phyloP scores from a whole-genome alignment of 23 red algal species.

The Gracilaria domingensis region DNA sequence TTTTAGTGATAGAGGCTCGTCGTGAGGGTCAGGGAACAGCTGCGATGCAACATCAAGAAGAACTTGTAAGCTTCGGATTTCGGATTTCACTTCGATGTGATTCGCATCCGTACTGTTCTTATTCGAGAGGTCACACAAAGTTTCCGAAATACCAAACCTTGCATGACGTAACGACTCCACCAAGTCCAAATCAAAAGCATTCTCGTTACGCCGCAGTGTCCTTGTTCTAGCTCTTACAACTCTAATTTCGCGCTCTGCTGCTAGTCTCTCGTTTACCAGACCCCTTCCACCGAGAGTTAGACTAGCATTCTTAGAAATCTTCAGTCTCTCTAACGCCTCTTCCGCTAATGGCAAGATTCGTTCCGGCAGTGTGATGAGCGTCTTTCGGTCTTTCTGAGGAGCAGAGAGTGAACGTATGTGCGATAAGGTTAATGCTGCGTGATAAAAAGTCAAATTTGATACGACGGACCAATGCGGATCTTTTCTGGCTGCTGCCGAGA shows the following conservation, averaged over 20 bases:
- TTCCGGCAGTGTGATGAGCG: not conserved
- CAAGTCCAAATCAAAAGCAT: not conserved
- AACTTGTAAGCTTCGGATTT: not conserved
- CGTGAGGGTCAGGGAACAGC: not conserved
- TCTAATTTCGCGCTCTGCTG: conserved; percentile 14
- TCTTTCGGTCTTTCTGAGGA: conserved; percentile 1
- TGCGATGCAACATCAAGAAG: conserved; percentile 2
- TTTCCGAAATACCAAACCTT: not conserved
- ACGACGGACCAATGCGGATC: not conserved
- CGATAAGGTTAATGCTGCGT: conserved; percentile 7
- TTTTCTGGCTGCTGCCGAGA: not conserved
- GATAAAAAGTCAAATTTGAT: conserved; percentile 7
- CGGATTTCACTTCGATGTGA: not conserved
- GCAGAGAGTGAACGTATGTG: not conserved
- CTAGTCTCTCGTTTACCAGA: not conserved
- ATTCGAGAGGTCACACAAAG: not conserved
- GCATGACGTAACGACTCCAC: not conserved
- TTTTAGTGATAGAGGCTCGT: not conserved
- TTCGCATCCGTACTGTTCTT: not conserved
- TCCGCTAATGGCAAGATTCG: not conserved
- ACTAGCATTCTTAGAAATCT: not conserved
- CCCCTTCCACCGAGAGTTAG: conserved; percentile 20
- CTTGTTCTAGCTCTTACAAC: not conserved
- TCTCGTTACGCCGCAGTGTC: not conserved
- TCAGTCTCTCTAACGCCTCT: not conserved